Evolutionary conservation across 2,329 filamentous ascomycete species (phyloP).

Genomic region (Exophiala lecanii-corni): DNA sequence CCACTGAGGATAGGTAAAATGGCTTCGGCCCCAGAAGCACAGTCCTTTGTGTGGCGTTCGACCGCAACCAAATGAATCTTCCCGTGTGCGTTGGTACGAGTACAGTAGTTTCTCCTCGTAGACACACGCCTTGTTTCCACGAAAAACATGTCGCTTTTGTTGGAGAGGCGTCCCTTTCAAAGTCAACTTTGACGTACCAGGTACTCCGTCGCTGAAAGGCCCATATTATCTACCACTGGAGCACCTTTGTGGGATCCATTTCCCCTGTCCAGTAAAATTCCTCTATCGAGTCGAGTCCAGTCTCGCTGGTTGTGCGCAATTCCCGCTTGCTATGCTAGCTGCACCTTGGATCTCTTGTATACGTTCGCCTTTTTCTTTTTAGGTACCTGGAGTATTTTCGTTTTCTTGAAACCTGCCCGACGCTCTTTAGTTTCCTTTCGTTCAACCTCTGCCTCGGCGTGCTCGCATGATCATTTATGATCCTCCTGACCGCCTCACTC

Average conservation of each 20-base stretch:
- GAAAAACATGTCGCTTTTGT: slow-evolving; percentile 12
- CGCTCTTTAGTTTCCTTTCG: slow-evolving; percentile 22
- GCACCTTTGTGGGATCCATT: slow-evolving; percentile 4
- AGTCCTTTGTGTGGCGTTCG: slow-evolving; percentile 23
- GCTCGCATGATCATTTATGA: too few relatives aligned
- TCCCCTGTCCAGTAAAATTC: slow-evolving; percentile 19
- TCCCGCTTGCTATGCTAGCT: slow-evolving; percentile 22
- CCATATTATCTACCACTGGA: not conserved
- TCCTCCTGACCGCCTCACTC: slow-evolving; percentile 5
- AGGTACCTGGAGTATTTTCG: slow-evolving; percentile 6
- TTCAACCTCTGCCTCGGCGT: slow-evolving; percentile 16
- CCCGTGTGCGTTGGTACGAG: slow-evolving; percentile 4
- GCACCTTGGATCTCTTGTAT: slow-evolving; percentile 22
- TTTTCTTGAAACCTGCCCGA: slow-evolving; percentile 14
- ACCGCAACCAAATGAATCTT: slow-evolving; percentile 15
- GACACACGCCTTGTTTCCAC: slow-evolving; percentile 16
- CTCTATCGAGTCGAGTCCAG: slow-evolving; percentile 14
- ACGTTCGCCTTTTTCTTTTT: slow-evolving; percentile 7
- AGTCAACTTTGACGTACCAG: slow-evolving; percentile 19
- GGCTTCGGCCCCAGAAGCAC: slow-evolving; percentile 9
- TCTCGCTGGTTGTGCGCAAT: slow-evolving; percentile 15
- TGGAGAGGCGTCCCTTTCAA: slow-evolving; percentile 17
- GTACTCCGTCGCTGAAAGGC: slow-evolving; percentile 10
- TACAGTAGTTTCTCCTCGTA: not conserved
- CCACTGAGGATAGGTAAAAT: slow-evolving; percentile 1